Evolutionary conservation across 345 rosid species (phyloP), one percentile per base, ranked within the genome.

Genomic region (Melastoma malabathricum): DNA sequence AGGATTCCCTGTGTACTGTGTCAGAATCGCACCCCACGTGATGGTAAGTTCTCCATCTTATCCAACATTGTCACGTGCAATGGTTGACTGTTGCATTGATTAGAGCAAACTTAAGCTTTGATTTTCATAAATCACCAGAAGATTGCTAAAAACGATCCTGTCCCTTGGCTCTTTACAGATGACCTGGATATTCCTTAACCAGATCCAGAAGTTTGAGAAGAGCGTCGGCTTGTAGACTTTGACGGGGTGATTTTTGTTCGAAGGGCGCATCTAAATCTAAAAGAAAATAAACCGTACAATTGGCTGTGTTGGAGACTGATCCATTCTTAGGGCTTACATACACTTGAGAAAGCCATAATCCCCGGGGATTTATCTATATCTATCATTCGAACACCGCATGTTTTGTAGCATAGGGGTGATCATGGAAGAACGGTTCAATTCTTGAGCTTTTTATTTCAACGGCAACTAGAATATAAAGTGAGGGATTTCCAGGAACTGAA

Each of bases 101-200:
- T 8, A 2, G 9, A 1, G 39, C 25, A 9, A 15, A 23, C 15
- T 52, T 19, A 46, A 16, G 20, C 3, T 27, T 12, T 0, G 13
- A 19, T 48, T 16, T 15, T 0, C 1, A 18, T 13, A 52, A 22
- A 20, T 23, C 25, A 22, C 25, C 25, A 4, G 25, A 20, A 1
- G 0, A 18, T 1, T 50, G 46, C 54, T 48, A 48, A 66, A 64
- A 70, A 18, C 34, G 43, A 45, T 72, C 45, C 59, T 56, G 50
- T 46, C 20, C 41, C 41, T 34, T 8, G 12, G 41, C 41, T 34
- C 6, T 60, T 41, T 74, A 80, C 93, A 92, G 98, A 78, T 92
- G 96, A 87, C 97, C 23, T 92, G 98, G 98, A 92, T 92, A 63
- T 87, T 84, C 83, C 88, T 92, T 52, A 92, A 87, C 79, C 98